A percentile compares a stretch with the other conserved stretches of the same genome.
Evolutionary conservation across 2,329 filamentous ascomycete species (phyloP).

Genomic region (Hypoxylon sp.): DNA sequence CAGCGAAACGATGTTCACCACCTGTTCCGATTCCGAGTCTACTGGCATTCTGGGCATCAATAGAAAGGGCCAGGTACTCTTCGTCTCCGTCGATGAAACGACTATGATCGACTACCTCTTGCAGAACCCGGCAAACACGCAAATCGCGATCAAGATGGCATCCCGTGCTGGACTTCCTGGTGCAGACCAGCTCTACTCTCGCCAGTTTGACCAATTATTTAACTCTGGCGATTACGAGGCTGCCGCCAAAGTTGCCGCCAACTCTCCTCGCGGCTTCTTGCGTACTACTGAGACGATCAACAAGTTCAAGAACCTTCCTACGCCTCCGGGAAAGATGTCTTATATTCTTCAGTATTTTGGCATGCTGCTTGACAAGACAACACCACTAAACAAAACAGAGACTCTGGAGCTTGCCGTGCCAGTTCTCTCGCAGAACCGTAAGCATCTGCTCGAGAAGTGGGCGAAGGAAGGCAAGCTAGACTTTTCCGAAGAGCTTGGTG

Average conservation of each 20-base stretch:
- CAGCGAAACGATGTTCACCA: constrained; percentile 98
- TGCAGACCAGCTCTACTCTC: constrained; percentile 90
- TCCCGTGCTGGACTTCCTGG: constrained; percentile 93
- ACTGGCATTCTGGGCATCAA: constrained; percentile 94
- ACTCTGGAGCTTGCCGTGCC: constrained; percentile 93
- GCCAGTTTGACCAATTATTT: constrained; percentile 91
- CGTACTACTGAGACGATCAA: constrained; percentile 95
- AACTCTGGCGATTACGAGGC: constrained; percentile 81
- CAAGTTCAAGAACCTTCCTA: constrained; percentile 87
- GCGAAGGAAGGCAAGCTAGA: constrained; percentile 94
- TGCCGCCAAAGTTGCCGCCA: constrained; percentile 94
- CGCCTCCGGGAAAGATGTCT: constrained; percentile 85
- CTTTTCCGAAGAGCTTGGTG: constrained; percentile 94
- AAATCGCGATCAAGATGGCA: constrained; percentile 94
- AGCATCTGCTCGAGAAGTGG: constrained; percentile 98
- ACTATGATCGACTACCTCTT: constrained; percentile 94
- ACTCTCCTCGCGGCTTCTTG: constrained; percentile 94
- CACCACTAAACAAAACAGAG: constrained; percentile 84
- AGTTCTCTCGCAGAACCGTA: constrained; percentile 91
- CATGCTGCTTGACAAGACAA: constrained; percentile 94
- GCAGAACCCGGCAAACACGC: constrained; percentile 92
- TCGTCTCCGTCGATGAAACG: constrained; percentile 90
- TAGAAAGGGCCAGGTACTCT: constrained; percentile 94
- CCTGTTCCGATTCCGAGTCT: constrained; percentile 82
- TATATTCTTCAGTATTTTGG: constrained; percentile 98